These are phyloP conservation scores for Claviceps fusiformis DNA, from an alignment of 2,329 filamentous ascomycete genomes.

Conservation along the genomic window DNA sequence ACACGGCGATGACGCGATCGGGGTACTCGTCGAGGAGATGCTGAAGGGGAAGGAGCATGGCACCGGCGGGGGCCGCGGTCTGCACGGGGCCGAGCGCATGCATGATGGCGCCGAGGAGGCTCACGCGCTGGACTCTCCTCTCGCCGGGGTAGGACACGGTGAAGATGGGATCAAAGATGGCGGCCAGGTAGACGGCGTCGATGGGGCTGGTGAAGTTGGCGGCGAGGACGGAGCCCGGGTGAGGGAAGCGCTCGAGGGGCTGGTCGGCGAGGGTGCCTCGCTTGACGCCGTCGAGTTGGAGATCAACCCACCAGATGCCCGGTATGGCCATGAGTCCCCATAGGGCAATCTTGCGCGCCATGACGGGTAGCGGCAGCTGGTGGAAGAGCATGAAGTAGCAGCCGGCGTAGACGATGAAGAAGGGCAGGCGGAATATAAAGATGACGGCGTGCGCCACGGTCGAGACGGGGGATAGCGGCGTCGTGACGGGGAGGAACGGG, in stretches of 20 bases:
- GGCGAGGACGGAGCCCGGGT: constrained; percentile 69
- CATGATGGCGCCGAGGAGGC: constrained; percentile 60
- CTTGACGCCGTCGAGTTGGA: constrained; percentile 95
- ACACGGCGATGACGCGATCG: constrained; percentile 65
- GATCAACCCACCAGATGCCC: constrained; percentile 94
- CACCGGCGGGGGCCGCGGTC: constrained; percentile 28
- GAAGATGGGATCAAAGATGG: constrained; percentile 93
- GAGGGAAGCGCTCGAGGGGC: constrained; percentile 59
- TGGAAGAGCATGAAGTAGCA: constrained; percentile 73
- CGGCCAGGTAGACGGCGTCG: constrained; percentile 85
- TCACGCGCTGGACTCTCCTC: constrained; percentile 60
- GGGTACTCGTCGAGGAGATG: constrained; percentile 56
- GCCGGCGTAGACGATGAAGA: constrained; percentile 54
- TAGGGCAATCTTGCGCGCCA: constrained; percentile 65
- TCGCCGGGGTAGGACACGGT: constrained; percentile 69
- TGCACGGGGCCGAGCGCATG: constrained; percentile 54
- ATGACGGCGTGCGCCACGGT: constrained; percentile 55
- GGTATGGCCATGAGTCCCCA: constrained; percentile 82
- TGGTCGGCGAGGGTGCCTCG: constrained; percentile 74
- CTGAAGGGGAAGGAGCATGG: constrained; percentile 45
- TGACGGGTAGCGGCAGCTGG: constrained; percentile 54
- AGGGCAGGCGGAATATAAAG: constrained; percentile 67
- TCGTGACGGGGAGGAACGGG: constrained; percentile 76
- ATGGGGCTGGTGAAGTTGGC: constrained; percentile 86
- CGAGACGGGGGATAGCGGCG: constrained; percentile 48